phyloP scores from a whole-genome alignment of 805 yeast genomes.

The Yarrowia alimentaria region DNA sequence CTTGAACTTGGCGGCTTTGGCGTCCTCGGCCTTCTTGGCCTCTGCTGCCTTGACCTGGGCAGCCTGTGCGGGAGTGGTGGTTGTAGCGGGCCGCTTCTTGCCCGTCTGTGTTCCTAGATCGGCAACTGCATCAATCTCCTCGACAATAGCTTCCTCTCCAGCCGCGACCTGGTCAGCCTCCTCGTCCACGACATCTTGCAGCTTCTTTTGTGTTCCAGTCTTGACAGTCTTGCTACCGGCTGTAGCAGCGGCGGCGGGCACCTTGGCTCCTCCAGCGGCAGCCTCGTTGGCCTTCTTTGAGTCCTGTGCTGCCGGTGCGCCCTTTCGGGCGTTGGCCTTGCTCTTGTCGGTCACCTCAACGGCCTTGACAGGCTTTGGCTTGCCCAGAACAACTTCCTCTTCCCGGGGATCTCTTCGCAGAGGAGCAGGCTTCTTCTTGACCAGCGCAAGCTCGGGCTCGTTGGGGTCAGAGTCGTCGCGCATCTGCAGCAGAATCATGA shows the following conservation, averaged over 20 bases:
- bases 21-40: conserved; percentile 4
- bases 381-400: conserved; percentile 14
- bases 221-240: not conserved
- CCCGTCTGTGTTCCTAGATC: conserved; percentile 10
- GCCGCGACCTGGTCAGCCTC: conserved; percentile 10
- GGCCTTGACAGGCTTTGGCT: not conserved
- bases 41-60: conserved; percentile 13
- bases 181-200: conserved; percentile 9
- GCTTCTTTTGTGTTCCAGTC: not conserved
- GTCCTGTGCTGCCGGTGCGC: not conserved
- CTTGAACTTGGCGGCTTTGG: conserved; percentile 25
- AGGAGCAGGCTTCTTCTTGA: conserved; percentile 20
- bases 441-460: conserved; percentile 6
- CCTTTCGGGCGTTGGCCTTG: conserved; percentile 2
- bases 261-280: not conserved
- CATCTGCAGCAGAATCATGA: conserved; percentile 8
- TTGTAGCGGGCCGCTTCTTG: conserved; percentile 5
- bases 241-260: not conserved
- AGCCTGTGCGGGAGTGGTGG: too few species aligned
- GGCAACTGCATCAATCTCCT: not conserved
- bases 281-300: not conserved
- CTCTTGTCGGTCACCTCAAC: not conserved
- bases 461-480: not conserved
- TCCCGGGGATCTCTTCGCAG: conserved; percentile 8
- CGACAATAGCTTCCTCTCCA: conserved; percentile 13